Evolutionary conservation across 2,329 filamentous ascomycete genomes (phyloP).

Genomic region (Trichoderma citrinoviride): DNA sequence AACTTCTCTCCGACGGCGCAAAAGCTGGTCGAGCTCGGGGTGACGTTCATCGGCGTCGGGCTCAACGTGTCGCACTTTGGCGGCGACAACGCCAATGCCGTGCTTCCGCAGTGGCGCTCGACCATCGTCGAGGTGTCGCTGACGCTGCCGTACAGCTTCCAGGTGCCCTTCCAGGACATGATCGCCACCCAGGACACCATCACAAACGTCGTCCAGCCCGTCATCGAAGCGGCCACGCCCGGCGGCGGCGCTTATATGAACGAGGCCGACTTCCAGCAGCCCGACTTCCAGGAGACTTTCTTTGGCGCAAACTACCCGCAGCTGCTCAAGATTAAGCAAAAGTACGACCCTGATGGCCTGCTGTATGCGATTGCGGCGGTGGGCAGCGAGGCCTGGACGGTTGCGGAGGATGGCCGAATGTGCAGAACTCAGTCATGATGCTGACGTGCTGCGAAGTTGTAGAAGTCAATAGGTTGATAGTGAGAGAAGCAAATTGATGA

Average conservation of each 20-base stretch:
- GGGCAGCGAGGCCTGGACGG: conserved; percentile 50
- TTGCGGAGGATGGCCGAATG: conserved; percentile 30
- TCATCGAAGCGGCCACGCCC: conserved; percentile 34
- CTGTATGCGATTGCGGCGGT: conserved; percentile 51
- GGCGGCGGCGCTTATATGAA: conserved; percentile 49
- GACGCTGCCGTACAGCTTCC: conserved; percentile 31
- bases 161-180: conserved; percentile 31
- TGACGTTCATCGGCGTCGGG: conserved; percentile 28
- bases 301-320: conserved; percentile 46
- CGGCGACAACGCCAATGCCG: conserved; percentile 32
- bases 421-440: conserved; percentile 22
- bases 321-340: conserved; percentile 46
- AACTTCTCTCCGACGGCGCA: conserved; percentile 24
- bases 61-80: conserved; percentile 13
- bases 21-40: conserved; percentile 32
- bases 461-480: not conserved
- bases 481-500: not conserved
- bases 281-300: conserved; percentile 45
- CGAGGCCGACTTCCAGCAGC: conserved; percentile 50
- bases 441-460: not conserved
- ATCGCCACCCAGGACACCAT: conserved; percentile 33
- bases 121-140: conserved; percentile 34
- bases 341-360: conserved; percentile 45
- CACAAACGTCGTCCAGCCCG: conserved; percentile 30
- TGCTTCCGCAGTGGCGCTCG: conserved; percentile 43